Evolutionary conservation across 1,284 basidiomycete species (phyloP).

Genomic region (Malassezia pachydermatis): DNA sequence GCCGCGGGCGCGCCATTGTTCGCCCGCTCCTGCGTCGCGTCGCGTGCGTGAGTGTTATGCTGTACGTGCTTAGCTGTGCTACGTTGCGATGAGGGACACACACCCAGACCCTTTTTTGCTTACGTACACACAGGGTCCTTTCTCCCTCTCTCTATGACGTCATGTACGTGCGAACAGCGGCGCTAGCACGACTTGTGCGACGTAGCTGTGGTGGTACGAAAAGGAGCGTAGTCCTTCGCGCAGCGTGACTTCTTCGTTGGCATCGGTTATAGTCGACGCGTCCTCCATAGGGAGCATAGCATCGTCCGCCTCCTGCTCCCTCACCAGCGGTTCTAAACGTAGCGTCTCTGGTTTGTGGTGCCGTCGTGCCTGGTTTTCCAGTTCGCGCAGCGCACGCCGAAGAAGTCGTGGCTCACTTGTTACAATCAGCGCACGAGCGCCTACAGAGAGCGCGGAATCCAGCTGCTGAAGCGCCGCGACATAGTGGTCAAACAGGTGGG

Average conservation of each 20-base stretch:
- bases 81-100: too few species aligned
- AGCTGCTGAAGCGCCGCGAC: background rate
- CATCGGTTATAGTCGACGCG: constrained; percentile 1
- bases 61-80: too few species aligned
- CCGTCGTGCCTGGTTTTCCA: constrained; percentile 11
- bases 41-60: too few species aligned
- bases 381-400: constrained; percentile 12
- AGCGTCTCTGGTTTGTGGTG: background rate
- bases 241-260: background rate
- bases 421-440: constrained; percentile 9
- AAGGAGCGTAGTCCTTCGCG: constrained; percentile 8
- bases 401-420: constrained; percentile 9
- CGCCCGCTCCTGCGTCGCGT: background rate
- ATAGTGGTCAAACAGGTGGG: constrained; percentile 10
- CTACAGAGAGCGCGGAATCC: background rate
- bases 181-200: constrained; percentile 2
- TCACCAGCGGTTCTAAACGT: background rate
- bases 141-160: too few species aligned
- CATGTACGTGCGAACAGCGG: too few species aligned
- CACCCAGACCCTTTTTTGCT: too few species aligned
- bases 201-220: constrained; percentile 7
- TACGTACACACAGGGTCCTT: too few species aligned
- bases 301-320: background rate
- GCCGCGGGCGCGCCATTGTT: too few species aligned
- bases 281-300: too few species aligned